Evolutionary conservation across 768 basidiomycete genomes (phyloP).

Genomic region (Leccinum sublutescens): DNA sequence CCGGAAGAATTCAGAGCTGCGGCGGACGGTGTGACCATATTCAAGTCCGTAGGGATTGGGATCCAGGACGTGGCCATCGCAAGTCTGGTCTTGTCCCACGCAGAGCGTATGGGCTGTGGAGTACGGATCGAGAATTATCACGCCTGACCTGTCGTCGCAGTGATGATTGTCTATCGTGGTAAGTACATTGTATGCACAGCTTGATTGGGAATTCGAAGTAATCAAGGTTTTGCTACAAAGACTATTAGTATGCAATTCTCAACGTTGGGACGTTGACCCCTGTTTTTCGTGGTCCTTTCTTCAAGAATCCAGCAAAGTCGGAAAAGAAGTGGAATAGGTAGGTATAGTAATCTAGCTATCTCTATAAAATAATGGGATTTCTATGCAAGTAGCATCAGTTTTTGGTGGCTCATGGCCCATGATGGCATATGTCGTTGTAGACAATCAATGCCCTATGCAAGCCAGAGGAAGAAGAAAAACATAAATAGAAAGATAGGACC

Average conservation of each 20-base stretch:
- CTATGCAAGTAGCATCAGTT: not conserved
- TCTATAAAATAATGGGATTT: not conserved
- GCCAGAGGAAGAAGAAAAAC: not conserved
- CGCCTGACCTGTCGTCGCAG: not conserved
- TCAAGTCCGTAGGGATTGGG: constrained; percentile 87
- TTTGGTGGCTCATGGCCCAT: not conserved
- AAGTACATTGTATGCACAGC: not conserved
- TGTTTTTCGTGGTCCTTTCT: not conserved
- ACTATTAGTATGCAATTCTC: too few species aligned
- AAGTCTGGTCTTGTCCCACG: constrained; percentile 59
- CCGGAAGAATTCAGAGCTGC: constrained; percentile 6
- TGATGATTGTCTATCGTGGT: not conserved
- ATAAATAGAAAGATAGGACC: not conserved
- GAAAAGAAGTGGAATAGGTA: not conserved
- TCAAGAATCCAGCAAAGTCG: not conserved
- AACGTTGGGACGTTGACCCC: too few species aligned
- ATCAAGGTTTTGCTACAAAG: not conserved
- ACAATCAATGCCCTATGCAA: not conserved
- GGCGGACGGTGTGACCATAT: constrained; percentile 63
- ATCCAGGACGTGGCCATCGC: constrained; percentile 88
- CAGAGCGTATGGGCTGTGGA: constrained; percentile 54
- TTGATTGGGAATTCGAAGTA: too few species aligned
- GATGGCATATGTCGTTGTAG: not conserved
- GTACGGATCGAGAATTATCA: constrained; percentile 49
- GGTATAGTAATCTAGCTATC: not conserved